Percentiles rank a stretch among this genome's conserved stretches.
These are phyloP conservation scores for Trametes gibbosa DNA, from an alignment of 768 basidiomycete genomes.

Conservation along the genomic window DNA sequence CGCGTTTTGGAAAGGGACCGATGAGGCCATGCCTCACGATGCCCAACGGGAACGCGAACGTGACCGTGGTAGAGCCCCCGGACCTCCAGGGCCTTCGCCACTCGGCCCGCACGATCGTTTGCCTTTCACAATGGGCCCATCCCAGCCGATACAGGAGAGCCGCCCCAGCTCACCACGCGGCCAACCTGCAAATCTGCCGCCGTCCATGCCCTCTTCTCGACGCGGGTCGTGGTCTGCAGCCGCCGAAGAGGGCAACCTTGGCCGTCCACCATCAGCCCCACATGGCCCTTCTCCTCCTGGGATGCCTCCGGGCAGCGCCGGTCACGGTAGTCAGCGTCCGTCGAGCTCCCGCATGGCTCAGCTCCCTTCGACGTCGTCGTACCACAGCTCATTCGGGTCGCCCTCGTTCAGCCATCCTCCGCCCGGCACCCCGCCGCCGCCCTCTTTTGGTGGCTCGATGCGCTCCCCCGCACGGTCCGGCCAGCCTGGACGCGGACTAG, in stretches of 20 bases:
- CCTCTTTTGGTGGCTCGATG: constrained; percentile 4
- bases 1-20: constrained; percentile 22
- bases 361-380: constrained; percentile 9
- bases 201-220: constrained; percentile 21
- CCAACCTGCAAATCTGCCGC: constrained; percentile 13
- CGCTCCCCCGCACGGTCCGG: constrained; percentile 9
- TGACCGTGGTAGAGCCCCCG: constrained; percentile 22
- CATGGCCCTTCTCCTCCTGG: constrained; percentile 6
- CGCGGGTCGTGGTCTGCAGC: constrained; percentile 24
- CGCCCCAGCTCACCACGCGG: constrained; percentile 21
- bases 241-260: constrained; percentile 16
- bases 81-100: constrained; percentile 21
- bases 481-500: background rate
- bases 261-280: constrained; percentile 22
- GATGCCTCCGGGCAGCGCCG: background rate
- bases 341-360: constrained; percentile 3
- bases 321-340: constrained; percentile 8
- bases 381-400: constrained; percentile 13
- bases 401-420: constrained; percentile 13
- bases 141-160: constrained; percentile 17
- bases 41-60: constrained; percentile 22
- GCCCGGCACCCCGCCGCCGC: background rate
- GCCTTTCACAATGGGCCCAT: constrained; percentile 29
- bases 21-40: constrained; percentile 17
- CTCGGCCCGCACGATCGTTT: constrained; percentile 29